Evolutionary conservation across 2,329 filamentous ascomycete species (phyloP).

Genomic region (Ceratocystis destructans): DNA sequence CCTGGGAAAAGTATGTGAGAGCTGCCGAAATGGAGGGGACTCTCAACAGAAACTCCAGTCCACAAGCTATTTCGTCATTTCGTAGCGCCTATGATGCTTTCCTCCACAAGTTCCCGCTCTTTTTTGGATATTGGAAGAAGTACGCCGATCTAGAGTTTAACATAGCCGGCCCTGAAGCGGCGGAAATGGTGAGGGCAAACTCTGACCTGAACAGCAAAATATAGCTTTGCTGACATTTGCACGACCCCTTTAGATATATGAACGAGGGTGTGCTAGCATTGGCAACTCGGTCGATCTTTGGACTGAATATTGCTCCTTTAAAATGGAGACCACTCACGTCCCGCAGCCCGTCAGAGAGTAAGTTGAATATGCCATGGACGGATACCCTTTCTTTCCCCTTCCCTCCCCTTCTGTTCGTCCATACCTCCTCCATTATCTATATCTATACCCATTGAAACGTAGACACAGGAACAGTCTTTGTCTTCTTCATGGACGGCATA

Average conservation of each 20-base stretch:
- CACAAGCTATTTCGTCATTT: constrained; percentile 75
- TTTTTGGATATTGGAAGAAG: constrained; percentile 99
- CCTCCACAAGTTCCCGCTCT: constrained; percentile 81
- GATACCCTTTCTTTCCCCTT: constrained; percentile 24
- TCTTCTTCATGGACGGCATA: constrained; percentile 29
- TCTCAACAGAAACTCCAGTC: constrained; percentile 90
- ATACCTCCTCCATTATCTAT: constrained; percentile 16
- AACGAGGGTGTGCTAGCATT: constrained; percentile 86
- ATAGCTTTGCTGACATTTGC: neutral
- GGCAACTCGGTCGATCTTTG: constrained; percentile 90
- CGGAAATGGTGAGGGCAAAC: constrained; percentile 61
- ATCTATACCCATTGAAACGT: constrained; percentile 25
- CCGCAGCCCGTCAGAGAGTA: constrained; percentile 97
- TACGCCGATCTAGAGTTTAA: constrained; percentile 97
- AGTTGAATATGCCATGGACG: constrained; percentile 54
- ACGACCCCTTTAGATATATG: constrained; percentile 57
- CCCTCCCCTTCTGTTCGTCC: constrained; percentile 32
- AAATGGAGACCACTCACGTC: constrained; percentile 93
- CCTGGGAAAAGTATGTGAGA: constrained; percentile 84
- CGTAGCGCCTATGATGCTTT: constrained; percentile 85
- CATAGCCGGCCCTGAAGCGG: constrained; percentile 89
- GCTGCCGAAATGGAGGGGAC: constrained; percentile 84
- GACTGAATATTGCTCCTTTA: constrained; percentile 96
- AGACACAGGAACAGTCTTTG: constrained; percentile 1
- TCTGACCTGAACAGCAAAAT: neutral